Evolutionary conservation across 2,329 filamentous ascomycete genomes (phyloP), one percentile per base, ranked within the genome.

Genomic region (Monilinia aucupariae): DNA sequence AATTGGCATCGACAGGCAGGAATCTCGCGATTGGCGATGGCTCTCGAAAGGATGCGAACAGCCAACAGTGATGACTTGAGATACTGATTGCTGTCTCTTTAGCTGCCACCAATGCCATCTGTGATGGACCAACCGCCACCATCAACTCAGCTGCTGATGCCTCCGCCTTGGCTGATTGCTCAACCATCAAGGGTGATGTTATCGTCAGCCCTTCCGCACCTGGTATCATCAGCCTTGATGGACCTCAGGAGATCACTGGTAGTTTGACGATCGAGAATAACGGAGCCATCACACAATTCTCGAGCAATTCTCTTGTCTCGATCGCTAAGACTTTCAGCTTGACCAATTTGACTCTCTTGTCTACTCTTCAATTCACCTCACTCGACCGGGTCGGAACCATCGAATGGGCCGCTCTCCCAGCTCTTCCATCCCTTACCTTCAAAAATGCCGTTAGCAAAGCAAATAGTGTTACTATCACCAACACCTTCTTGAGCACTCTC

Each of bases 401-500:
- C 75, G 77, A 82, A 69, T 92, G 89, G 82, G 79, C 82, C 64
- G 88, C 89, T 69, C 84, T 97, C 49, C 87, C 87, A 66, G 70
- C 80, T 68, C 79, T 90, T 47, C 80, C 83, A 71, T 71, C 74
- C 41, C 78, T 90, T 51, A 78, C 77, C 63, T 89, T 90, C 78
- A 78, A 76, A 63, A 72, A 78, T 17, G 80, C 81, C 72, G 81
- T 97, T 71, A 85, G 82, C 71, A 79, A 85, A 75, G 90, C 90
- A 65, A 79, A 78, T 68, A 82, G 79, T 67, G 83, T 99, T 70
- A 78, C 79, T 70, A 92, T 99, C 75, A 84, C 86, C 77, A 94
- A 99, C 81, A 99, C 94, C 58, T 86, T 87, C 77, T 84, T 99
- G 70, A 83, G 80, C 75, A 85, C 83, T 68, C 84, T 99, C 65